Percentiles rank a stretch among this genome's conserved stretches.
Evolutionary conservation across 2,329 filamentous ascomycete genomes (phyloP).

Genomic region (Ophiostoma quercus): DNA sequence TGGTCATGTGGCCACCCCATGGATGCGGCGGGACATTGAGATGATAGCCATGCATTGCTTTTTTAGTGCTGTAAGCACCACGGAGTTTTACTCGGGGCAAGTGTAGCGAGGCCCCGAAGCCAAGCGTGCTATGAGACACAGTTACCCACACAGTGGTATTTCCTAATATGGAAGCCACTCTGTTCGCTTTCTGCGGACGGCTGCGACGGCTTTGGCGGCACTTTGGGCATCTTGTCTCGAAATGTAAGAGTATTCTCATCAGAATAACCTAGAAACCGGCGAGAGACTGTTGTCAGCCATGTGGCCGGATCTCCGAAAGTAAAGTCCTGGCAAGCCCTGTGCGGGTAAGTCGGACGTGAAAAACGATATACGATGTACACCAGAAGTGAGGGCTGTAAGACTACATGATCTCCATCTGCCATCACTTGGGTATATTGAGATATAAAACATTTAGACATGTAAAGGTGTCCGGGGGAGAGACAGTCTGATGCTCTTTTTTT

Average conservation of each 20-base stretch:
- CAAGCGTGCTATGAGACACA: slow-evolving; percentile 7
- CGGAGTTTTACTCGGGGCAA: slow-evolving; percentile 26
- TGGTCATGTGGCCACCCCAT: not conserved
- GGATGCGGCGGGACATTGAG: not conserved
- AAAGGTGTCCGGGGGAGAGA: not conserved
- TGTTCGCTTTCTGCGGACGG: not conserved
- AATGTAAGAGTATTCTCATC: not conserved
- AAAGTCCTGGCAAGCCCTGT: not conserved
- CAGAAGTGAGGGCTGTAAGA: not conserved
- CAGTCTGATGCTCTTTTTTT: not conserved
- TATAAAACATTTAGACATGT: not conserved
- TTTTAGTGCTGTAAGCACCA: not conserved
- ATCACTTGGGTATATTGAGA: not conserved
- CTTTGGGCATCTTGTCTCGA: not conserved
- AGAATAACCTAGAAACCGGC: not conserved
- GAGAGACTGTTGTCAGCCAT: not conserved
- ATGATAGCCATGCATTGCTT: not conserved
- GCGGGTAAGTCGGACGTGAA: not conserved
- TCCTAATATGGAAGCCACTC: not conserved
- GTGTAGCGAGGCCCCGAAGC: slow-evolving; percentile 17
- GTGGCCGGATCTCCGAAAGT: slow-evolving; percentile 2
- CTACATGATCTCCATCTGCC: not conserved
- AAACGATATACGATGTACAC: not conserved
- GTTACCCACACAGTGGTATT: slow-evolving; percentile 1
- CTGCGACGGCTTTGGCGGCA: slow-evolving; percentile 1